Conservation (phyloP, 495 filamentous ascomycete species). For the Penicillium waksmanii region DNA sequence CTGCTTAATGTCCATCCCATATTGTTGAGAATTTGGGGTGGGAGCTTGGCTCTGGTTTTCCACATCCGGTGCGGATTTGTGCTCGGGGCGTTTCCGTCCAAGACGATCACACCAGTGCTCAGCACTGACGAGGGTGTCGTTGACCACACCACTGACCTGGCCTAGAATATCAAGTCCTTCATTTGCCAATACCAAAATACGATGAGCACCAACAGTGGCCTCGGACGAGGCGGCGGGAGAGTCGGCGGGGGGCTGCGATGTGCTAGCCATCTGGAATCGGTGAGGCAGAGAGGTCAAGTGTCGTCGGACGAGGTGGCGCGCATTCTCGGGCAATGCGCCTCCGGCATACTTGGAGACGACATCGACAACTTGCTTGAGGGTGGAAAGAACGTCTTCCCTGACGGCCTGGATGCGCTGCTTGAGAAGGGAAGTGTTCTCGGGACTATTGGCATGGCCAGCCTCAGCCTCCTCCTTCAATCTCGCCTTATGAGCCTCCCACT, state of each 20-base stretch:
- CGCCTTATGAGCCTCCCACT: conserved; percentile 63
- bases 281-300: conserved; percentile 80
- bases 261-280: conserved; percentile 65
- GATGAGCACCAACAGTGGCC: conserved; percentile 58
- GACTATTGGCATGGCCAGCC: conserved; percentile 25
- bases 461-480: conserved; percentile 26
- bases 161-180: conserved; percentile 89
- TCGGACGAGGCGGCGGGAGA: conserved; percentile 42
- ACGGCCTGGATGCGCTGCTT: conserved; percentile 68
- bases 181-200: conserved; percentile 78
- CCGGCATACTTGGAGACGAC: conserved; percentile 84
- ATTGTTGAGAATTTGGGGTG: conserved; percentile 20
- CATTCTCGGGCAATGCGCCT: conserved; percentile 82
- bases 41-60: conserved; percentile 28
- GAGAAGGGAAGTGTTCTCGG: conserved; percentile 47
- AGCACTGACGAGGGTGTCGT: conserved; percentile 81
- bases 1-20: conserved; percentile 41
- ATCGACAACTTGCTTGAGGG: conserved; percentile 74
- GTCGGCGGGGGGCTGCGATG: conserved; percentile 46
- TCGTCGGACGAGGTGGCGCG: conserved; percentile 71
- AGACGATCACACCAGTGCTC: conserved; percentile 84
- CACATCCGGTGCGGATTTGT: conserved; percentile 29
- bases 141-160: conserved; percentile 78
- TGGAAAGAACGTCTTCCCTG: conserved; percentile 72
- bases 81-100: conserved; percentile 55